phyloP scores from a whole-genome alignment of 2,329 filamentous ascomycete genomes.

The Fusarium sp. region DNA sequence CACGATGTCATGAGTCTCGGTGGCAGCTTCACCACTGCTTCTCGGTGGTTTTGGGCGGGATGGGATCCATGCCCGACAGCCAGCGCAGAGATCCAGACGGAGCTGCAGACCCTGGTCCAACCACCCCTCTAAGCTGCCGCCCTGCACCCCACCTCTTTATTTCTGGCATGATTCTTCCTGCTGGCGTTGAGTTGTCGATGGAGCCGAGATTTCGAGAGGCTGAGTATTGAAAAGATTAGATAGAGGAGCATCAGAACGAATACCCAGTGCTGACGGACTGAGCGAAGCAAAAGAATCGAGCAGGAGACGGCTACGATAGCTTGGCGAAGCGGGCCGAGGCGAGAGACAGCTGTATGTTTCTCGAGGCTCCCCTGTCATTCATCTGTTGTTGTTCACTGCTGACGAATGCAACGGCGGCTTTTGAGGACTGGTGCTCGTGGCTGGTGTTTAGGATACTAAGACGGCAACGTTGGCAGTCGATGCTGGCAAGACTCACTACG shows the following conservation, averaged over 20 bases:
- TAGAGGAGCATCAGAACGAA: slow-evolving; percentile 8
- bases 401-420: slow-evolving; percentile 32
- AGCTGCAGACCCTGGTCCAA: slow-evolving; percentile 25
- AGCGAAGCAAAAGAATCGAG: slow-evolving; percentile 10
- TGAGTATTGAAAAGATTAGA: slow-evolving; percentile 11
- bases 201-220: slow-evolving; percentile 4
- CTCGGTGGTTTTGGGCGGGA: slow-evolving; percentile 34
- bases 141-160: slow-evolving; percentile 31
- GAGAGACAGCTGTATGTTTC: slow-evolving; percentile 28
- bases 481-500: neutral
- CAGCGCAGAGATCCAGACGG: slow-evolving; percentile 27
- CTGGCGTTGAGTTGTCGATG: slow-evolving; percentile 8
- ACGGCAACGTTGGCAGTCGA: neutral
- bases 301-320: slow-evolving; percentile 21
- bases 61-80: slow-evolving; percentile 34
- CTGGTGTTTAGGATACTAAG: slow-evolving; percentile 14
- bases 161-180: slow-evolving; percentile 32
- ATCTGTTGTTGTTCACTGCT: slow-evolving; percentile 26
- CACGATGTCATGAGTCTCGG: slow-evolving; percentile 27
- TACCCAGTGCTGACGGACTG: neutral
- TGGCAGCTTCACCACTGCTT: slow-evolving; percentile 39
- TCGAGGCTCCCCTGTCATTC: slow-evolving; percentile 36
- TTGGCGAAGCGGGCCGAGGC: slow-evolving; percentile 37
- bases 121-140: slow-evolving; percentile 20
- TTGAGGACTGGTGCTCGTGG: slow-evolving; percentile 32